These are phyloP conservation scores for Lepidopterella palustris DNA, from an alignment of 495 filamentous ascomycete species.

Conservation along the genomic window DNA sequence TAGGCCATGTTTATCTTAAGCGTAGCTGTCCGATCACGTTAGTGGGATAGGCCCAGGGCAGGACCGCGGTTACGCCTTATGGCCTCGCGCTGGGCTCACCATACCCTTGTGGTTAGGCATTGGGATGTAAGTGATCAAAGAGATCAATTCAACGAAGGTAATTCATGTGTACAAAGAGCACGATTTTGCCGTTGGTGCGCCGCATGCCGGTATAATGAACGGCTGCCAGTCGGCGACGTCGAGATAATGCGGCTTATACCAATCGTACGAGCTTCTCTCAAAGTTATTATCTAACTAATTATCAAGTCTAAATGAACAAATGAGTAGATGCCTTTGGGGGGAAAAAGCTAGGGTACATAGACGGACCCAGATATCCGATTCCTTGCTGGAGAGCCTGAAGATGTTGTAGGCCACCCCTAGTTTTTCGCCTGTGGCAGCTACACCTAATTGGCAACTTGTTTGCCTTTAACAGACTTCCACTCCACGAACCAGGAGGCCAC, in stretches of 20 bases:
- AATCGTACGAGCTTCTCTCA: neutral
- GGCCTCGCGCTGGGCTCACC: neutral
- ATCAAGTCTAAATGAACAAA: neutral
- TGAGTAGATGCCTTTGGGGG: neutral
- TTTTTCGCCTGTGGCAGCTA: neutral
- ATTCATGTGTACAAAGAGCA: neutral
- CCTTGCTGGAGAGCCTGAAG: neutral
- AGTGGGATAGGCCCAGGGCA: no score
- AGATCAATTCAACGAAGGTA: neutral
- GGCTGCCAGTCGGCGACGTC: neutral
- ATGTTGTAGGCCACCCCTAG: neutral
- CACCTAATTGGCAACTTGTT: neutral
- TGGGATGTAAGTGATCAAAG: neutral
- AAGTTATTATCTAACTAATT: neutral
- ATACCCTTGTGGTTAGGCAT: neutral
- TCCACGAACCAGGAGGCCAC: constrained; percentile 14
- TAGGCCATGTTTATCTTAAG: no score
- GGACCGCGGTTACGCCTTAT: neutral
- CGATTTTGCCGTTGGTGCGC: neutral
- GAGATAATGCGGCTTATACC: neutral
- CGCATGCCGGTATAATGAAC: no score
- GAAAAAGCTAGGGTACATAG: neutral
- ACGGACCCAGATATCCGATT: neutral
- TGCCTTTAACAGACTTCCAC: constrained; percentile 12
- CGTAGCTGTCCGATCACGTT: no score